Evolutionary conservation across 768 basidiomycete species (phyloP).

Genomic region (Favolaschia claudopus): DNA sequence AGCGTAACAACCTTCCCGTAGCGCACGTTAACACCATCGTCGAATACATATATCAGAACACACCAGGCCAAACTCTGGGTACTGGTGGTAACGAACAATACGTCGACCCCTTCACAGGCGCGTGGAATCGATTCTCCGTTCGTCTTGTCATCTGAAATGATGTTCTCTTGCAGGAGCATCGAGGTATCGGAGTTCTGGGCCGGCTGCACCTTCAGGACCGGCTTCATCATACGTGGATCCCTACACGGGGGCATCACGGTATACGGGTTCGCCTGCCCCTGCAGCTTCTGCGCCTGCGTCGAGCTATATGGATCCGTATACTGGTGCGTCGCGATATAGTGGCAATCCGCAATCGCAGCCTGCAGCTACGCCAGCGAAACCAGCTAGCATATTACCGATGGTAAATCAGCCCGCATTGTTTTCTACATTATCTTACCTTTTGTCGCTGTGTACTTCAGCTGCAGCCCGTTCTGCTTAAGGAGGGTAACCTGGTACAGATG

Average conservation of each 20-base stretch:
- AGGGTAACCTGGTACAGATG: slow-evolving; percentile 82
- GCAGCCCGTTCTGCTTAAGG: slow-evolving; percentile 80
- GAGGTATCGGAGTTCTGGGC: slow-evolving; percentile 59
- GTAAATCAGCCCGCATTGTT: slow-evolving; percentile 39
- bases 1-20: slow-evolving; percentile 81
- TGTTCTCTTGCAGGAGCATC: slow-evolving; percentile 57
- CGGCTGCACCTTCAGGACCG: slow-evolving; percentile 38
- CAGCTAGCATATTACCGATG: slow-evolving; percentile 57
- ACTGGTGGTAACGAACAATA: slow-evolving; percentile 59
- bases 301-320: slow-evolving; percentile 69
- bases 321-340: slow-evolving; percentile 71
- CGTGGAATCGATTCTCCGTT: slow-evolving; percentile 16
- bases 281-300: slow-evolving; percentile 42
- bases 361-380: slow-evolving; percentile 39
- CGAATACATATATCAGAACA: slow-evolving; percentile 92
- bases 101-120: slow-evolving; percentile 92
- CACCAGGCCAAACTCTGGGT: slow-evolving; percentile 77
- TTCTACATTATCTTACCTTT: not conserved
- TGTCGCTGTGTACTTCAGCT: slow-evolving; percentile 48
- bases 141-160: slow-evolving; percentile 14
- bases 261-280: slow-evolving; percentile 51
- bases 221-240: slow-evolving; percentile 64
- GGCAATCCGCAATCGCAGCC: slow-evolving; percentile 46
- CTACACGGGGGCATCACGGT: slow-evolving; percentile 76
- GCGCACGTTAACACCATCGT: slow-evolving; percentile 91